These are phyloP conservation scores for Plasmodium inui DNA, from an alignment of 169 alveolate genomes.

Conservation along the genomic window DNA sequence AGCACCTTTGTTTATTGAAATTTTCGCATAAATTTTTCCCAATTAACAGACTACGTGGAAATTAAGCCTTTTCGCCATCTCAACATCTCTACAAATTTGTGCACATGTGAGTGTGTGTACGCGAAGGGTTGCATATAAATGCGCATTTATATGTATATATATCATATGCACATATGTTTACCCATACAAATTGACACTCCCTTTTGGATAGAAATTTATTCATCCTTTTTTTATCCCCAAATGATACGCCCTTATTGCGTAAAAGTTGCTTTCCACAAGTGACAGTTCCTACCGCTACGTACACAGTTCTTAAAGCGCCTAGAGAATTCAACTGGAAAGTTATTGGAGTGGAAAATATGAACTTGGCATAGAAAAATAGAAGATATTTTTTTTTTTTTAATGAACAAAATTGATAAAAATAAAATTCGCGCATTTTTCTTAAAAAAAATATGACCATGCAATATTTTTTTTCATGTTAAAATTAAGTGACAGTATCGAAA, in stretches of 20 bases:
- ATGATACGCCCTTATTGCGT: background rate
- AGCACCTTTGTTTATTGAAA: background rate
- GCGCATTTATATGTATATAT: background rate
- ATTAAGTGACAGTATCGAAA: slow-evolving; percentile 36
- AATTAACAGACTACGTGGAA: background rate
- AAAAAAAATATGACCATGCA: slow-evolving; percentile 51
- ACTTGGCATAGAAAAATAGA: background rate
- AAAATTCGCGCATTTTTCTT: slow-evolving; percentile 4
- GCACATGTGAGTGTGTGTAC: slow-evolving; percentile 5
- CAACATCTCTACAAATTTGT: background rate
- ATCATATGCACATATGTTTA: slow-evolving; percentile 17
- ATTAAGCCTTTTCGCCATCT: background rate
- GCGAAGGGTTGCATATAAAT: background rate
- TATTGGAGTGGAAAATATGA: background rate
- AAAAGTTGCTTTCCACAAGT: slow-evolving; percentile 24
- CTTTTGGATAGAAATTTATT: slow-evolving; percentile 15
- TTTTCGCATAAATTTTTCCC: background rate
- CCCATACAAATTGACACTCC: slow-evolving; percentile 1
- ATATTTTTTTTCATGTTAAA: slow-evolving; percentile 25
- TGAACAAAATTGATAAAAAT: slow-evolving; percentile 17
- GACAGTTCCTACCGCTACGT: slow-evolving; percentile 7
- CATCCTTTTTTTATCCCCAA: slow-evolving; percentile 1
- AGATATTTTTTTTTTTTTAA: slow-evolving; percentile 5
- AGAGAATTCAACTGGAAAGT: background rate
- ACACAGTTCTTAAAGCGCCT: slow-evolving; percentile 19